Evolutionary conservation across 2,329 filamentous ascomycete species (phyloP).

Genomic region (Penicillium palitans): DNA sequence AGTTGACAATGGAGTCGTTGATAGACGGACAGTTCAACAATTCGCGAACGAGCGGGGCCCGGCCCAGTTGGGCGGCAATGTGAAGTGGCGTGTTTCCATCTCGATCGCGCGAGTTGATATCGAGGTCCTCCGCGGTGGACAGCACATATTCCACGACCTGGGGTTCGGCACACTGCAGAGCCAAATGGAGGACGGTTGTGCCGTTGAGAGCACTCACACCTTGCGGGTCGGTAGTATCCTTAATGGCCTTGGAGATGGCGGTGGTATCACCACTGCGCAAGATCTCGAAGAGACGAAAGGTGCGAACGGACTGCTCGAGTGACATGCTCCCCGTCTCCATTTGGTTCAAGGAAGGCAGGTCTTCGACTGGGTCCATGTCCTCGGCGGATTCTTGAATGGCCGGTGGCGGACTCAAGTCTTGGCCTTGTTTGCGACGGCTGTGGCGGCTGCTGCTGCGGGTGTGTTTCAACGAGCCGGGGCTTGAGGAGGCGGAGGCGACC

Average conservation of each 20-base stretch:
- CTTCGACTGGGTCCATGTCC: constrained; percentile 32
- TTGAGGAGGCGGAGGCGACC: constrained; percentile 30
- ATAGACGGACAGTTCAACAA: constrained; percentile 79
- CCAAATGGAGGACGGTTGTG: constrained; percentile 87
- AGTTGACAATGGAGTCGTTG: constrained; percentile 85
- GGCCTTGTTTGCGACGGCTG: constrained; percentile 31
- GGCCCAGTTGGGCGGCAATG: constrained; percentile 78
- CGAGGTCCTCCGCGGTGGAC: constrained; percentile 68
- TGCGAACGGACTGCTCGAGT: constrained; percentile 90
- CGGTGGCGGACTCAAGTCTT: constrained; percentile 24
- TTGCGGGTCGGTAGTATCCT: constrained; percentile 56
- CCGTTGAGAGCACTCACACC: constrained; percentile 55
- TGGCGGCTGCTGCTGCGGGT: constrained; percentile 34
- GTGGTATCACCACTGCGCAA: constrained; percentile 86
- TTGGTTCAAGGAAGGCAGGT: constrained; percentile 35
- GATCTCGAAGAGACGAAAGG: constrained; percentile 92
- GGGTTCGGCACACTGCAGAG: constrained; percentile 91
- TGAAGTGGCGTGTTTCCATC: constrained; percentile 95
- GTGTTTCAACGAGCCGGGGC: constrained; percentile 32
- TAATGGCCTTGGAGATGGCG: constrained; percentile 81
- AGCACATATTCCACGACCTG: constrained; percentile 94
- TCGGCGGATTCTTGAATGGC: constrained; percentile 30
- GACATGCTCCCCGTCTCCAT: constrained; percentile 47
- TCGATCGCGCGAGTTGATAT: constrained; percentile 86
- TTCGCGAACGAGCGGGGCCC: constrained; percentile 76